Conservation (phyloP, 2,329 filamentous ascomycete genomes). For the Thermoascus crustaceus region DNA sequence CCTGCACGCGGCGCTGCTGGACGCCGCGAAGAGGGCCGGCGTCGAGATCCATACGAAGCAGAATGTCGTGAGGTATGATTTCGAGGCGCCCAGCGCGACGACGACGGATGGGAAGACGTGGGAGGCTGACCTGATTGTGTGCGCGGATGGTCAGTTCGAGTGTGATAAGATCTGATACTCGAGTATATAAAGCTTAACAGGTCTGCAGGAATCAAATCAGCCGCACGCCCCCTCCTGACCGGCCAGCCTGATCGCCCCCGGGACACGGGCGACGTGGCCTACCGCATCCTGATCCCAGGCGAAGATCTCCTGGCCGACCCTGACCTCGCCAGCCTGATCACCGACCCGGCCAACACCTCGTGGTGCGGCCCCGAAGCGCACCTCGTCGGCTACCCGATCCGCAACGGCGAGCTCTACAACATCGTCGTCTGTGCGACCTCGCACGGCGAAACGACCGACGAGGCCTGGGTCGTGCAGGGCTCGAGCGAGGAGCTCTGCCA, state of each 20-base stretch:
- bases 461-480: conserved; percentile 20
- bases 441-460: conserved; percentile 14
- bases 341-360: conserved; percentile 21
- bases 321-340: conserved; percentile 19
- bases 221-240: conserved; percentile 16
- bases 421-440: conserved; percentile 22
- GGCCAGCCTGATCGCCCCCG: conserved; percentile 17
- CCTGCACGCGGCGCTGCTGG: conserved; percentile 38
- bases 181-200: background rate
- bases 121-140: background rate
- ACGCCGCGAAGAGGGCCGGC: conserved; percentile 32
- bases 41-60: conserved; percentile 24
- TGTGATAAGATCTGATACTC: background rate
- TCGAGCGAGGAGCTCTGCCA: conserved; percentile 28
- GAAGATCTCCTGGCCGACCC: conserved; percentile 20
- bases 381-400: conserved; percentile 26
- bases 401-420: conserved; percentile 26
- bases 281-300: conserved; percentile 25
- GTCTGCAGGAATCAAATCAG: conserved; percentile 16
- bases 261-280: conserved; percentile 29
- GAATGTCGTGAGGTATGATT: conserved; percentile 18
- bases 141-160: background rate
- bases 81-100: conserved; percentile 17
- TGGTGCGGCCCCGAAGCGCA: conserved; percentile 30
- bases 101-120: conserved; percentile 7